phyloP scores from a whole-genome alignment of 371 early-diverging fungal species.

The Mucor piriformis region DNA sequence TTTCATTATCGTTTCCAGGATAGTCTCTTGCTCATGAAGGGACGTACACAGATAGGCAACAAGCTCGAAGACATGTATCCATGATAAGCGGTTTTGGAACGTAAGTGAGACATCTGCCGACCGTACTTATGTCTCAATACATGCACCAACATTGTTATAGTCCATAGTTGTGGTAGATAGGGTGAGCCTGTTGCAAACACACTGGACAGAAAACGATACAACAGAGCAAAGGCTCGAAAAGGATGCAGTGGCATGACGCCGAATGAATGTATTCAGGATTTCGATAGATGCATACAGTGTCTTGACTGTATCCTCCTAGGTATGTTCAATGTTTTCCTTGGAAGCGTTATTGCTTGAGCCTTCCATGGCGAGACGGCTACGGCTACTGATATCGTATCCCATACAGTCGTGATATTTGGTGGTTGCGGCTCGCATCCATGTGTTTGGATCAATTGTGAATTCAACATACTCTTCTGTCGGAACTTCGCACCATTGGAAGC shows the following conservation, averaged over 20 bases:
- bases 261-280: conserved; percentile 14
- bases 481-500: conserved; percentile 27
- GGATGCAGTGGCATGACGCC: conserved; percentile 14
- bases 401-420: no score
- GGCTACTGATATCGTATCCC: no score
- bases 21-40: conserved; percentile 14
- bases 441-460: conserved; percentile 13
- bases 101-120: conserved; percentile 13
- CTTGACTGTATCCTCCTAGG: no score
- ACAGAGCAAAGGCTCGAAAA: conserved; percentile 22
- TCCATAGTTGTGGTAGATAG: conserved; percentile 18
- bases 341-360: no score
- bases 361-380: no score
- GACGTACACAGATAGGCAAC: conserved; percentile 9
- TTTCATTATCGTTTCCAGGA: conserved; percentile 10
- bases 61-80: conserved; percentile 20
- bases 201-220: conserved; percentile 12
- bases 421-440: not conserved
- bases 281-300: no score
- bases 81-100: conserved; percentile 15
- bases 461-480: conserved; percentile 19
- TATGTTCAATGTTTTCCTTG: no score
- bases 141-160: conserved; percentile 12
- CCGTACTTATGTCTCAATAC: conserved; percentile 19
- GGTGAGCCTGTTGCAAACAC: conserved; percentile 8